Base-by-base conservation (phyloP, 2,329 filamentous ascomycete genomes). In the Ophiostoma sp. region DNA sequence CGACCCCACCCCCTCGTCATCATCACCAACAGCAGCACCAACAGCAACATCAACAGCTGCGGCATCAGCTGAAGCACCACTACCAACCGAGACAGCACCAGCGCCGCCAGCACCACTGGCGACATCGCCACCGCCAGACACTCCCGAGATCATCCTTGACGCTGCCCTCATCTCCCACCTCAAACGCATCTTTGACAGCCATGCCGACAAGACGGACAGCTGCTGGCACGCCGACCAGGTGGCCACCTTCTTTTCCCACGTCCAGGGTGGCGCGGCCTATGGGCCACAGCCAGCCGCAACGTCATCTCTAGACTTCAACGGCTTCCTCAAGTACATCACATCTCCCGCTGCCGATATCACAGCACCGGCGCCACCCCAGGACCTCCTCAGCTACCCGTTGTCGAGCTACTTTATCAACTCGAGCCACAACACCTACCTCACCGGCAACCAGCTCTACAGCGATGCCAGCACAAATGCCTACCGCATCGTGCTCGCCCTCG, bases 381-480 rank as follows among this genome's bases (percentile, higher is more conserved):
- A 87, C 68, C 84, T 95, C 68, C 86, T 92, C 66, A 42, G 44
- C 63, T 89, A 88, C 74, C 93, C 93, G 0, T 80, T 97, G 71
- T 90, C 92, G 69, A 93, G 92, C 78, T 97, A 97, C 79, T 97
- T 92, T 78, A 92, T 97, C 76, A 96, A 89, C 71, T 96, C 92
- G 74, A 97, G 93, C 68, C 93, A 97, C 82, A 97, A 97, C 79
- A 97, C 93, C 0, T 97, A 97, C 74, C 85, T 97, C 36, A 86
- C 93, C 1, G 93, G 93, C 38, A 91, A 94, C 75, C 93, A 97
- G 80, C 87, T 97, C 14, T 92, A 86, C 70, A 94, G 92, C 73
- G 87, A 90, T 70, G 95, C 92, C 66, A 96, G 93, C 76, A 92
- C 92, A 0, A 90, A 93, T 72, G 90, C 91, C 2, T 97, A 97